Conservation (phyloP, 1,284 basidiomycete genomes). For the Leccinum griseonigrum region DNA sequence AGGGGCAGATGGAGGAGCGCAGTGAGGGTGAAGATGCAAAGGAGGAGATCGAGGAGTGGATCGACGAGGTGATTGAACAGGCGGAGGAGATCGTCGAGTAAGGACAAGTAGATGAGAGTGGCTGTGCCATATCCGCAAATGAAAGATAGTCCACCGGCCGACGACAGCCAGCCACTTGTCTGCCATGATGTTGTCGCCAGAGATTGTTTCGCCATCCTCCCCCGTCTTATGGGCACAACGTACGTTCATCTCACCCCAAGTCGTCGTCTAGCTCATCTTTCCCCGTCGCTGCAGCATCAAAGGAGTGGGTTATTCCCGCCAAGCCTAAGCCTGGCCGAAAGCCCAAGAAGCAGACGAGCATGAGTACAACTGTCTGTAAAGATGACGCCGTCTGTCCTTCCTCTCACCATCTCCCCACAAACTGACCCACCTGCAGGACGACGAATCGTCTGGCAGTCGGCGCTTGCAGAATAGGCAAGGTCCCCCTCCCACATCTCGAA, state of each 20-base stretch:
- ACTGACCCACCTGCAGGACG: slow-evolving; percentile 33
- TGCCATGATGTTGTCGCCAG: slow-evolving; percentile 28
- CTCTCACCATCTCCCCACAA: neutral
- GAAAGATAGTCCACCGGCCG: neutral
- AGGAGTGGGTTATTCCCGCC: slow-evolving; percentile 88
- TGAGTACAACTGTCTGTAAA: slow-evolving; percentile 33
- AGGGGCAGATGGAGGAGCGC: slow-evolving; percentile 38
- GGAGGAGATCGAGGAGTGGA: slow-evolving; percentile 88
- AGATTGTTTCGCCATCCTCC: slow-evolving; percentile 22
- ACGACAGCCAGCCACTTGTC: slow-evolving; percentile 10
- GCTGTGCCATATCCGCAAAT: slow-evolving; percentile 10
- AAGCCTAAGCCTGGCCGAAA: slow-evolving; percentile 89
- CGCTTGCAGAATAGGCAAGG: slow-evolving; percentile 75
- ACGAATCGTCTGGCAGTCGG: slow-evolving; percentile 55
- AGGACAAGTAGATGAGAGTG: slow-evolving; percentile 7
- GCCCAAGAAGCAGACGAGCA: slow-evolving; percentile 68
- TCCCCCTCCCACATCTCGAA: neutral
- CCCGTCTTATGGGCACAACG: slow-evolving; percentile 48
- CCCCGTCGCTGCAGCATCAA: slow-evolving; percentile 57
- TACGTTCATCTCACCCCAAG: slow-evolving; percentile 21
- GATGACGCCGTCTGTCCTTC: slow-evolving; percentile 46
- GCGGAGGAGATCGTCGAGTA: slow-evolving; percentile 63
- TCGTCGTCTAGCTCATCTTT: slow-evolving; percentile 4
- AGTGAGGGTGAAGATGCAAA: slow-evolving; percentile 56
- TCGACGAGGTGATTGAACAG: slow-evolving; percentile 91